Base-by-base conservation (phyloP, 202 grass and related monocot genomes). In the Alloteropsis angusta region DNA sequence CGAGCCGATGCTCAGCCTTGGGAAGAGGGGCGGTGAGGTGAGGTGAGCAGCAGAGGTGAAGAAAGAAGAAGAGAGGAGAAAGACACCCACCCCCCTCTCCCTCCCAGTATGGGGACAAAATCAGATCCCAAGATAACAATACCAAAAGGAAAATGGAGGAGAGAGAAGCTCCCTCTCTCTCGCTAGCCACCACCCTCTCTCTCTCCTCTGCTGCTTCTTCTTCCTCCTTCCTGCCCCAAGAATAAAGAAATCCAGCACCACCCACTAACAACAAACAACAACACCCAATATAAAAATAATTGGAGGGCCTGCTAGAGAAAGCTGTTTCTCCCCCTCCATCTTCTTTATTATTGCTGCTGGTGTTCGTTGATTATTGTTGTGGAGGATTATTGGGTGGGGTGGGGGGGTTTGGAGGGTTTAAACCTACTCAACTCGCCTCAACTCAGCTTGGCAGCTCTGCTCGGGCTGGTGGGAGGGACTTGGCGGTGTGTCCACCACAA, bases 101-200 rank as follows among this genome's bases (percentile, higher is more conserved):
- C 83, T 83, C 78, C 82, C 87, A 87, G 74, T 89, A 84, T 77
- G 87, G 85, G 62, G 87, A 93, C 87, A 93, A 88, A 84, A 86
- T 90, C 87, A 79, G 90, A 97, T 93, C 93, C 90, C 81, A 81
- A 71, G 88, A 76, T 80, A 79, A 77, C 83, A 85, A 81, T 85
- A 76, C 60, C 61, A 79, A 80, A 83, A 82, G 22, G 21, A 68
- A 69, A 88, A 85, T 23, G 64, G 59, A 44, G 70, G 30, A 44
- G 38, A 73, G 68, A 75, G 30, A 35, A 48, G 16, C 63, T 45
- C 22, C 71, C 49, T 16, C 22, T 32, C 15, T 9, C 42, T 16
- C 36, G n/a, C n/a, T n/a, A n/a, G n/a, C n/a, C n/a, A n/a, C n/a
- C n/a, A n/a, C 22, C 71, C 49, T 16, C 22, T 32, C 15, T 9